Conservation (phyloP, 352 stramenopile species). For the Achlya hypogyna region DNA sequence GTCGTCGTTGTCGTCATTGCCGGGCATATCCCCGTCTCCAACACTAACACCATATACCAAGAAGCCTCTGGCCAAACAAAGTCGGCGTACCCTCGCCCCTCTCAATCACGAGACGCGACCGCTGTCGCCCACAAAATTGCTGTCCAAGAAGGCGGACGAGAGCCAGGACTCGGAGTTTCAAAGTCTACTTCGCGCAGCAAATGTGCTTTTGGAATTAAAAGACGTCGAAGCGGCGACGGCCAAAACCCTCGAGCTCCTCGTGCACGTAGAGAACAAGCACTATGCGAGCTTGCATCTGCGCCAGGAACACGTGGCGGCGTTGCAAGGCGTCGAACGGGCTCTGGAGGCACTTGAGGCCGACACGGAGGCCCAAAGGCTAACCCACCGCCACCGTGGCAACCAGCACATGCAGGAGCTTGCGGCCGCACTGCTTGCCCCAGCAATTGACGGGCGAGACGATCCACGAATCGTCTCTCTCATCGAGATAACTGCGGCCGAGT, state of each 20-base stretch:
- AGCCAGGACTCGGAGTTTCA: constrained; percentile 3
- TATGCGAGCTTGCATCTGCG: constrained; percentile 1
- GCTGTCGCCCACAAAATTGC: too few species aligned
- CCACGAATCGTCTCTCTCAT: neutral
- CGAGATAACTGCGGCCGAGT: constrained; percentile 3
- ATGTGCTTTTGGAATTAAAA: neutral
- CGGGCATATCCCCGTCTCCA: too few species aligned
- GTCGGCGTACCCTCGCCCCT: too few species aligned
- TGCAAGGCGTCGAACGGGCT: constrained; percentile 1
- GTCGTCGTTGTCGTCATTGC: too few species aligned
- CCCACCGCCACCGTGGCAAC: neutral
- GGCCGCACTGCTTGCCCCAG: neutral
- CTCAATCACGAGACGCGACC: too few species aligned
- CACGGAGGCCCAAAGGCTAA: neutral
- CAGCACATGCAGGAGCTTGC: neutral
- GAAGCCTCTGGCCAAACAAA: too few species aligned
- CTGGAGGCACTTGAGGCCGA: neutral
- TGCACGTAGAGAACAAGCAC: constrained; percentile 10
- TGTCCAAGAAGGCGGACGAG: neutral
- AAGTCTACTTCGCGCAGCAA: neutral
- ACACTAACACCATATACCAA: too few species aligned
- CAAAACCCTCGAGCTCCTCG: neutral
- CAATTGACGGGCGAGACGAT: neutral
- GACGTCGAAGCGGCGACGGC: neutral
- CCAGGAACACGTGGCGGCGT: neutral